phyloP scores from a whole-genome alignment of 192 early-diverging fungal species.

The Linnemannia exigua region DNA sequence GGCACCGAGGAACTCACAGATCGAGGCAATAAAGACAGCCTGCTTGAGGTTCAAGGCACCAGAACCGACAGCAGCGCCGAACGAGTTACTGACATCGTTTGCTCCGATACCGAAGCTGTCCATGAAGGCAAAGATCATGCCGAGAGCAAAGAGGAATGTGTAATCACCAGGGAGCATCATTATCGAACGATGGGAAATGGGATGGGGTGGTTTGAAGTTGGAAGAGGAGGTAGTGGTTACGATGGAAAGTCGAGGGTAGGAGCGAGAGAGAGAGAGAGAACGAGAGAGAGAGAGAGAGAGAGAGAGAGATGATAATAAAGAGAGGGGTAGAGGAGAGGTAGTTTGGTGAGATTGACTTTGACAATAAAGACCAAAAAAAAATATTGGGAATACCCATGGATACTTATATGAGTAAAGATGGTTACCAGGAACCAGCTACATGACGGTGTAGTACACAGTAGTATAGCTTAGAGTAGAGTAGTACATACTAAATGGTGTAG shows the following conservation, averaged over 20 bases:
- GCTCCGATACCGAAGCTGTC: constrained; percentile 89
- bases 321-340: not conserved
- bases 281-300: not conserved
- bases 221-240: not conserved
- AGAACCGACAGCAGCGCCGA: constrained; percentile 87
- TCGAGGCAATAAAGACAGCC: constrained; percentile 82
- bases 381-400: not conserved
- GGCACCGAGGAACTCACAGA: constrained; percentile 86
- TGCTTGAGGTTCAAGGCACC: constrained; percentile 80
- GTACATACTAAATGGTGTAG: too few species aligned
- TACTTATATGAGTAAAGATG: not conserved
- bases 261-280: too few species aligned
- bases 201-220: too few species aligned
- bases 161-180: constrained; percentile 54
- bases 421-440: not conserved
- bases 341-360: constrained; percentile 4
- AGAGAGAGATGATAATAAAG: not conserved
- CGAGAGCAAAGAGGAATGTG: constrained; percentile 81
- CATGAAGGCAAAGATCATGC: constrained; percentile 74
- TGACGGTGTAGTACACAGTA: not conserved
- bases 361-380: constrained; percentile 7
- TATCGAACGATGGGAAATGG: not conserved
- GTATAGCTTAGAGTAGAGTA: not conserved
- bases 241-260: not conserved
- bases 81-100: constrained; percentile 91